Evolutionary conservation across 345 rosid species (phyloP).

Genomic region (Citrus maxima): DNA sequence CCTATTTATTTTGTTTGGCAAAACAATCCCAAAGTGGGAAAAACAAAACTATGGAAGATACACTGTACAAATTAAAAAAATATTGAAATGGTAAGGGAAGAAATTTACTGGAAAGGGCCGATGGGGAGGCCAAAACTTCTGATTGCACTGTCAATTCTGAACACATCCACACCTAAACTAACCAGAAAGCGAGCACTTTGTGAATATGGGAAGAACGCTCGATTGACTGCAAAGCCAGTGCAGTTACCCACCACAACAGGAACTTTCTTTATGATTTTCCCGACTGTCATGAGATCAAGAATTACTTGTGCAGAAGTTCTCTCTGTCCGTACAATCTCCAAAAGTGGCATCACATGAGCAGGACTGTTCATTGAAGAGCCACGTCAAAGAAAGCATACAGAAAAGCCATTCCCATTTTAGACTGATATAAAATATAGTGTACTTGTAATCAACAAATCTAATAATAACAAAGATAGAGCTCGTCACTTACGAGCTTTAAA

Average conservation of each 20-base stretch:
- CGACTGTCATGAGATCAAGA: constrained; percentile 86
- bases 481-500: background rate
- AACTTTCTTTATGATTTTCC: constrained; percentile 82
- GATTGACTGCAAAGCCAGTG: constrained; percentile 91
- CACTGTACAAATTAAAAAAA: background rate
- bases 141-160: constrained; percentile 80
- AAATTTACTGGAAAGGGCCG: constrained; percentile 90
- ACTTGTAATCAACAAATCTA: background rate
- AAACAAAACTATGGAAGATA: background rate
- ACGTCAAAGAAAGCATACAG: constrained; percentile 8
- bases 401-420: background rate
- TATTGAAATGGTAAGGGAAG: constrained; percentile 20
- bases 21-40: background rate
- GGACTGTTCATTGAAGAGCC: constrained; percentile 55
- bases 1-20: background rate
- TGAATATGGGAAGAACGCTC: constrained; percentile 80
- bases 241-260: constrained; percentile 97
- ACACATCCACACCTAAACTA: constrained; percentile 81
- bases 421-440: background rate
- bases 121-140: constrained; percentile 84
- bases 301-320: constrained; percentile 85
- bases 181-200: constrained; percentile 72
- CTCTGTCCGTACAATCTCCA: constrained; percentile 84
- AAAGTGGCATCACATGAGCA: constrained; percentile 94
- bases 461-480: background rate